Evolutionary conservation across 2,329 filamentous ascomycete genomes (phyloP), one percentile per base, ranked within the genome.

Genomic region (Colletotrichum paranaense): DNA sequence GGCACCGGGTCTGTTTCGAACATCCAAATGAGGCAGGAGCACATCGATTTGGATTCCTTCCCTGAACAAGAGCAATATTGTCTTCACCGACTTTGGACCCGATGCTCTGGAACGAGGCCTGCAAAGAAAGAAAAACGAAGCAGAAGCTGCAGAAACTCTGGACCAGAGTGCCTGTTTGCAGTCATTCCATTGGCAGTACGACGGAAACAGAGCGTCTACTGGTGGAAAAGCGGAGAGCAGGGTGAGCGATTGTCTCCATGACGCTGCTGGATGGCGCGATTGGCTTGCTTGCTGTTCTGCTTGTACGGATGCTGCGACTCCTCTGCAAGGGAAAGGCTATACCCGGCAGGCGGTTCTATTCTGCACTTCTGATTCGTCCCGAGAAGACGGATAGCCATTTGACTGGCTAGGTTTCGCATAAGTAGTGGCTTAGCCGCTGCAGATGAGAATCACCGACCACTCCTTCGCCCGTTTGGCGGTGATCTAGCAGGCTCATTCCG

Each of bases 361-460:
- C 64, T 60, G 58, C 64, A 46, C 28, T 32, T 14, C 38, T 75
- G 67, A 75, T 75, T 75, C 64, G 72, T 72, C 35, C 74, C 74
- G 67, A 68, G 32, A 52, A 38, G 12, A 49, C 53, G 74, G 74
- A 49, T 28, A 53, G 59, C 59, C 30, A 35, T 46, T 12, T 26
- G 19, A 75, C 72, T 75, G 74, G 74, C 59, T 68, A 49, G 49
- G 26, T 64, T 30, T 62, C 32, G 55, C 59, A 66, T 30, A 19
- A 65, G 62, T 67, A 59, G 72, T 74, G 74, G 67, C 72, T 75
- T 72, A 74, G 71, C 74, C 74, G 74, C 74, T 74, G 59, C 74
- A 58, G 59, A 67, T 62, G 71, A 68, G 72, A 65, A 65, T 72
- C 72, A 42, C 72, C 72, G 67, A 56, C 67, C 74, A 74, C 46